Evolutionary conservation across 2,329 filamentous ascomycete species (phyloP).

Genomic region (Fusarium udum): DNA sequence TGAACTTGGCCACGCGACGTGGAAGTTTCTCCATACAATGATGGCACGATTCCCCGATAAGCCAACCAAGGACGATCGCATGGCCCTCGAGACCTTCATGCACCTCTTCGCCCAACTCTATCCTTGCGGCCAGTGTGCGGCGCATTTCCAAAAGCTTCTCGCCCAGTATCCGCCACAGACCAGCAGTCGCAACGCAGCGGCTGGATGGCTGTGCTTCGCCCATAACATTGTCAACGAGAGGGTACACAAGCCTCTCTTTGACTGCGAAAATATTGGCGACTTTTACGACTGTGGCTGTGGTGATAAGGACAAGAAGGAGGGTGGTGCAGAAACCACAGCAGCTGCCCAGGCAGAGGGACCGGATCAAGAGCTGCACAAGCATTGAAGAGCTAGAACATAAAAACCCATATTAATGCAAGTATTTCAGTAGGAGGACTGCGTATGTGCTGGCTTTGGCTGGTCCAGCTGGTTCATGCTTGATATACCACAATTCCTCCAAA

Average conservation of each 20-base stretch:
- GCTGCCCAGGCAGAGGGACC: slow-evolving; percentile 25
- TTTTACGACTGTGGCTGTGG: slow-evolving; percentile 78
- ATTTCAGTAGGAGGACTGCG: slow-evolving; percentile 8
- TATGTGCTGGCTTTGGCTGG: slow-evolving; percentile 35
- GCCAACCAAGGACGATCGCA: slow-evolving; percentile 69
- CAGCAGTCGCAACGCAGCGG: slow-evolving; percentile 69
- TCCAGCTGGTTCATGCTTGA: slow-evolving; percentile 23
- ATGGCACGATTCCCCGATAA: slow-evolving; percentile 75
- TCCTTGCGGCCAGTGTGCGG: slow-evolving; percentile 75
- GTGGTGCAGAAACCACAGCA: slow-evolving; percentile 24
- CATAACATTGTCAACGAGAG: slow-evolving; percentile 75
- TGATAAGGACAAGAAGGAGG: slow-evolving; percentile 64
- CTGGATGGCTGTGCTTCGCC: slow-evolving; percentile 73
- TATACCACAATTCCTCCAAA: background rate
- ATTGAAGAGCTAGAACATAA: slow-evolving; percentile 3
- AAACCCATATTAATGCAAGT: slow-evolving; percentile 1
- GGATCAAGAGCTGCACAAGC: slow-evolving; percentile 35
- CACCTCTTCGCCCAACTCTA: slow-evolving; percentile 74
- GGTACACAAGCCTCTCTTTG: slow-evolving; percentile 68
- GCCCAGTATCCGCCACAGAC: slow-evolving; percentile 72
- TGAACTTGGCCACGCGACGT: slow-evolving; percentile 73
- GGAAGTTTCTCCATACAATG: slow-evolving; percentile 77
- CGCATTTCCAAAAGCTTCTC: slow-evolving; percentile 72
- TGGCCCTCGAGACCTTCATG: slow-evolving; percentile 71
- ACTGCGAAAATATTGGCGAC: slow-evolving; percentile 74